phyloP scores from a whole-genome alignment of 305 asterid species.

The Andrographis paniculata region DNA sequence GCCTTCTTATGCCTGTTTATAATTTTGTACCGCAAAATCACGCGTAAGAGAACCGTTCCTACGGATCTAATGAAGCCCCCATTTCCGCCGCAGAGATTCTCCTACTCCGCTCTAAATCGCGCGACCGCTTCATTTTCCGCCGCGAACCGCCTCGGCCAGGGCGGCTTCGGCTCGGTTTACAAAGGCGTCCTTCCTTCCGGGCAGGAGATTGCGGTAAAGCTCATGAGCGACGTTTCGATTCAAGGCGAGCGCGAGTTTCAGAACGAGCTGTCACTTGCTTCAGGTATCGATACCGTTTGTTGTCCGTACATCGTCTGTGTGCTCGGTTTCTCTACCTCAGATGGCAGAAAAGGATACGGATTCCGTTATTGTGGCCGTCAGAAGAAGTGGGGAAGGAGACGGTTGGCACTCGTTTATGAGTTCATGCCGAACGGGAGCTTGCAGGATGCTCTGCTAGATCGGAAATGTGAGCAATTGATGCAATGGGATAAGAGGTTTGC shows the following conservation, averaged over 20 bases:
- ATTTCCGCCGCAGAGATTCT: conserved; percentile 48
- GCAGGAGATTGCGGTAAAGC: conserved; percentile 68
- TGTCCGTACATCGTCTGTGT: conserved; percentile 59
- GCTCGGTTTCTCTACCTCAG: conserved; percentile 64
- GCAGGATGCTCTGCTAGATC: conserved; percentile 69
- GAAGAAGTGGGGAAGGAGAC: conserved; percentile 41
- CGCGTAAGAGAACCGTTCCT: conserved; percentile 69
- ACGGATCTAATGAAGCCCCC: conserved; percentile 72
- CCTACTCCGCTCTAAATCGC: conserved; percentile 49
- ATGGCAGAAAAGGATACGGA: conserved; percentile 20
- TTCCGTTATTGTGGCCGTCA: conserved; percentile 22
- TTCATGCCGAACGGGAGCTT: conserved; percentile 77
- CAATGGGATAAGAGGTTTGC: conserved; percentile 62
- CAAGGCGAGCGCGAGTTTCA: conserved; percentile 93
- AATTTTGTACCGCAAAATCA: conserved; percentile 52
- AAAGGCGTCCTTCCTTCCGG: conserved; percentile 75
- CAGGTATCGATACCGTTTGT: conserved; percentile 43
- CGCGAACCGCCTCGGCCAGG: conserved; percentile 71
- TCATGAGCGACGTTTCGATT: conserved; percentile 53
- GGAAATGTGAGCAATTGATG: conserved; percentile 66
- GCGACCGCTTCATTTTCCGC: conserved; percentile 54
- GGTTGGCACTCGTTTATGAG: conserved; percentile 58
- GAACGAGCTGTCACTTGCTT: conserved; percentile 58
- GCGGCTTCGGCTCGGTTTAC: conserved; percentile 89
- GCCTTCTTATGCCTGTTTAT: conserved; percentile 37